Percentiles rank a stretch among this genome's conserved stretches.
These are phyloP conservation scores for Pilasporangium apinafurcum DNA, from an alignment of 352 stramenopile species.

Conservation along the genomic window DNA sequence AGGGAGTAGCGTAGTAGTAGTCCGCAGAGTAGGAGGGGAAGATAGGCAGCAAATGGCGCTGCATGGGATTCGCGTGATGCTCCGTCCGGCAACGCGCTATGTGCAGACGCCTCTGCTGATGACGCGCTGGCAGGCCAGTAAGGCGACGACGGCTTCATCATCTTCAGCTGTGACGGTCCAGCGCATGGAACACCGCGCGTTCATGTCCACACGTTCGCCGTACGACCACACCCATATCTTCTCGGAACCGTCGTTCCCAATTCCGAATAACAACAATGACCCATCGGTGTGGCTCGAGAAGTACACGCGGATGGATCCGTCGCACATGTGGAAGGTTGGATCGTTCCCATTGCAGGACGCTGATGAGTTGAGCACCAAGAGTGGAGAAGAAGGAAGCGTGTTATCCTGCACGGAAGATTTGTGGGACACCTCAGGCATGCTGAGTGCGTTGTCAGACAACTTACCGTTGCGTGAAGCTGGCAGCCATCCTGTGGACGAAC, in stretches of 20 bases:
- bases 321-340: conserved; percentile 72
- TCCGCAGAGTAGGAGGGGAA: background rate
- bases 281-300: conserved; percentile 45
- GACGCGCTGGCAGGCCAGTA: too few species aligned
- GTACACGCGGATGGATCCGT: conserved; percentile 50
- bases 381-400: conserved; percentile 7
- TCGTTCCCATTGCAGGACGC: conserved; percentile 52
- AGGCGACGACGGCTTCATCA: too few species aligned
- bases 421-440: conserved; percentile 79
- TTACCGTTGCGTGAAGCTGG: conserved; percentile 46
- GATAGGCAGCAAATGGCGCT: conserved; percentile 9
- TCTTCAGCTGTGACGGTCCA: background rate
- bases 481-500: conserved; percentile 33
- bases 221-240: conserved; percentile 72
- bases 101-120: too few species aligned
- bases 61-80: conserved; percentile 9
- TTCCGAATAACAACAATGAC: conserved; percentile 36
- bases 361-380: conserved; percentile 6
- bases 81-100: conserved; percentile 6
- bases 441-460: conserved; percentile 56
- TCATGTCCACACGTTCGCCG: conserved; percentile 64
- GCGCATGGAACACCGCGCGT: conserved; percentile 23
- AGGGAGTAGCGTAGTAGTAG: too few species aligned
- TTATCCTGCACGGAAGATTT: conserved; percentile 46
- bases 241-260: conserved; percentile 53